Percentiles rank a stretch among this genome's conserved stretches.
Conservation (phyloP, 345 rosid genomes). For the Salix koriyanagi region DNA sequence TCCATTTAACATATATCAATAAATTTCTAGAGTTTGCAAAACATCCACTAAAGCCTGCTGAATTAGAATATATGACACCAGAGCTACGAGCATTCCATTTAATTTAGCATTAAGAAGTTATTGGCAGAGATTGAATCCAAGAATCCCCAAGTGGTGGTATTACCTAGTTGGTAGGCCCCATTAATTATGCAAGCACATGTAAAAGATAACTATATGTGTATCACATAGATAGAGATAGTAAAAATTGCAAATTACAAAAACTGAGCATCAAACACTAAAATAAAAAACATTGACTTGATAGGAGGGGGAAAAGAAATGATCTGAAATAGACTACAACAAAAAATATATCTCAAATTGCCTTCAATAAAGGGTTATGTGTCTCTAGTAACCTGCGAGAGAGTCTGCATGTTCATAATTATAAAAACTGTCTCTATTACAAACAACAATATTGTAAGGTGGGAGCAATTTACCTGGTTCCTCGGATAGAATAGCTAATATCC, state of each 20-base stretch:
- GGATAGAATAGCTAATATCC: constrained; percentile 61
- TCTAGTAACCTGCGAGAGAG: not conserved
- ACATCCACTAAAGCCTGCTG: not conserved
- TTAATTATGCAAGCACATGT: not conserved
- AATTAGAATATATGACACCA: not conserved
- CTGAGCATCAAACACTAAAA: not conserved
- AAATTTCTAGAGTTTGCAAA: not conserved
- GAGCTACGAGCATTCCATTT: not conserved
- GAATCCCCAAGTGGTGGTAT: not conserved
- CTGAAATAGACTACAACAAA: not conserved
- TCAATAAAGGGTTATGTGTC: not conserved
- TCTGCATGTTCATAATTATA: not conserved
- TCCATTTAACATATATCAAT: not conserved
- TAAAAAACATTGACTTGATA: not conserved
- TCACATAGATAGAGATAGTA: not conserved
- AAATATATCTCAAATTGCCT: not conserved
- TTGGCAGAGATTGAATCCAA: not conserved
- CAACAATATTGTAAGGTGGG: not conserved
- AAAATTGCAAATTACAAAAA: not conserved
- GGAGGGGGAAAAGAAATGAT: not conserved
- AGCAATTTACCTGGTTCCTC: constrained; percentile 63
- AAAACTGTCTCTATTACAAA: not conserved
- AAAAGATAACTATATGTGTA: not conserved
- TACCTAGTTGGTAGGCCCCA: not conserved
- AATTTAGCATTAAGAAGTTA: not conserved